Base-by-base conservation (phyloP, 2,329 filamentous ascomycete species). In the Fusarium duplospermum region DNA sequence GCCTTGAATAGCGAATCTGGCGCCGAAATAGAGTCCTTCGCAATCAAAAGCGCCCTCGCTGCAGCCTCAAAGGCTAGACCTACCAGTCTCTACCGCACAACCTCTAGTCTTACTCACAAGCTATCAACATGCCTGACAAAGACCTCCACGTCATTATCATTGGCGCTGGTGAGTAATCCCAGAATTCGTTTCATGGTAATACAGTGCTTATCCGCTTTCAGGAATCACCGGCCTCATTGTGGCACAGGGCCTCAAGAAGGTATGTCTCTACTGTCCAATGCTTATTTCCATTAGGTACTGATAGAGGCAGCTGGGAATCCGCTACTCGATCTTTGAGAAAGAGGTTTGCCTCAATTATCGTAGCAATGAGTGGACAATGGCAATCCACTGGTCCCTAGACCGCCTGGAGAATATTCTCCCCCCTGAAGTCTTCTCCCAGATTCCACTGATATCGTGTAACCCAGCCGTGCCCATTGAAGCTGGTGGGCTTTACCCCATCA, bases 361-460 rank as follows among this genome's bases (percentile, higher is more conserved):
- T 27, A 76, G 74, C 66, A 75, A 76, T 72, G 74, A 76, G 62
- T 76, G 71, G 74, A 76, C 73, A 16, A 76, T 76, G 74, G 74
- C 74, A 5, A 74, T 76, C 2, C 73, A 76, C 22, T 76, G 73
- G 74, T 71, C 74, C 22, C 66, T 75, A 0, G 64, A 74, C 50
- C 65, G 59, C 4, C 59, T 76, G 13, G 69, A 72, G 38, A 62
- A 65, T 2, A 72, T 76, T n/a, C 59, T 76, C 13, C 71, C 73
- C 4, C 42, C 65, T 4, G 62, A 75, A 4, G 14, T 75, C 40
- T 76, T 75, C 24, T 50, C 42, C 8, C 59, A 75, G 50, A 20
- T 76, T 14, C 64, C 68, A 16, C 20, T 72, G 16, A 76, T 76
- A 35, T 74, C 74, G 5, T 76, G 74, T 62, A 76, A 76, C 45